phyloP scores from a whole-genome alignment of 768 basidiomycete genomes.

The Leccinum imitatum region DNA sequence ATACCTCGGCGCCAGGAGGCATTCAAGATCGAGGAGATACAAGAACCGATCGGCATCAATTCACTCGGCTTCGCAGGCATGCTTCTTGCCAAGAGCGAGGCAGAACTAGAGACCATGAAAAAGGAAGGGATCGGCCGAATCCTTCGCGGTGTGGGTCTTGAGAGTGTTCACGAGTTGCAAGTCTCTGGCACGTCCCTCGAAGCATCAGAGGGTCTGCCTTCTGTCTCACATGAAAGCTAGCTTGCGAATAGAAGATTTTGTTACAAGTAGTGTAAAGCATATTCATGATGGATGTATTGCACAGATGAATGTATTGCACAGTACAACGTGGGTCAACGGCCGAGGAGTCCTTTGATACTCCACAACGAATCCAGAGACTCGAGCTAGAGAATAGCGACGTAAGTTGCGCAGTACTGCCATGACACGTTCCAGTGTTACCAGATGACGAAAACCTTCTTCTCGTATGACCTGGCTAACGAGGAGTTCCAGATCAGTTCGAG shows the following conservation, averaged over 20 bases:
- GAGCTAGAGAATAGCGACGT: constrained; percentile 40
- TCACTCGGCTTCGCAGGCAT: constrained; percentile 89
- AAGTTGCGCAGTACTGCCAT: constrained; percentile 6
- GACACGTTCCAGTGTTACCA: constrained; percentile 48
- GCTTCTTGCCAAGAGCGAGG: constrained; percentile 82
- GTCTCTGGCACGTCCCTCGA: constrained; percentile 48
- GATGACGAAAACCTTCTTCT: constrained; percentile 72
- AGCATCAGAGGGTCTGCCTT: constrained; percentile 22
- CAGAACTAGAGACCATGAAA: constrained; percentile 69
- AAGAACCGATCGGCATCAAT: constrained; percentile 71
- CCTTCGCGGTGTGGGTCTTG: constrained; percentile 59
- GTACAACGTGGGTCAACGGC: constrained; percentile 11
- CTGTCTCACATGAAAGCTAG: background rate
- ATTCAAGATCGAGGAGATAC: constrained; percentile 51
- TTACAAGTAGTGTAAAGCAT: constrained; percentile 1
- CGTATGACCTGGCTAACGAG: constrained; percentile 61
- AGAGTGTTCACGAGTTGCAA: constrained; percentile 68
- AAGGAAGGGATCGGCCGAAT: constrained; percentile 62
- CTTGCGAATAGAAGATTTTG: background rate
- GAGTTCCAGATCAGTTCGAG: constrained; percentile 51
- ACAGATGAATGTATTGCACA: background rate
- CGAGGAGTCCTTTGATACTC: constrained; percentile 43
- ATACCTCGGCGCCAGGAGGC: constrained; percentile 73
- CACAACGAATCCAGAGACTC: constrained; percentile 54
- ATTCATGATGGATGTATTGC: background rate